A percentile compares a stretch with the other conserved stretches of the same genome.
phyloP scores from a whole-genome alignment of 192 early-diverging fungal genomes.

The Coemansia sp. region DNA sequence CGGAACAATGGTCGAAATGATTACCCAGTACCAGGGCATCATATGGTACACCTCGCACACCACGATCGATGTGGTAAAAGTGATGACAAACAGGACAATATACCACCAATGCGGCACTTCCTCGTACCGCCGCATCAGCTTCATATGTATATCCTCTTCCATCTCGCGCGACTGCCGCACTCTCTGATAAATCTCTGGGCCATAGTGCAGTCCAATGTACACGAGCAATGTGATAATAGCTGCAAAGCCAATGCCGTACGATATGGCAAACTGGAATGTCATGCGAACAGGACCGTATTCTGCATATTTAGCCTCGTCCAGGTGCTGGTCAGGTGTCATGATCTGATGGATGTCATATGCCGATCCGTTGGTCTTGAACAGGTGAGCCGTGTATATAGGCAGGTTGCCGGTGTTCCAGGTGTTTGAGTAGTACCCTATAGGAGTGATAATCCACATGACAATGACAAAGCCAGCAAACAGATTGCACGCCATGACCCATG shows the following conservation, averaged over 20 bases:
- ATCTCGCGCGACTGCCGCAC: constrained; percentile 61
- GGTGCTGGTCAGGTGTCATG: constrained; percentile 58
- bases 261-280: constrained; percentile 69
- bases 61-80: constrained; percentile 37
- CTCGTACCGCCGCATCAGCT: constrained; percentile 70
- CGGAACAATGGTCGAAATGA: constrained; percentile 61
- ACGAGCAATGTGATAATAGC: constrained; percentile 69
- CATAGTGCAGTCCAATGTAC: constrained; percentile 69
- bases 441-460: constrained; percentile 75
- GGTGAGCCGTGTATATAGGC: constrained; percentile 66
- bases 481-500: constrained; percentile 71
- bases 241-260: constrained; percentile 70
- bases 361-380: constrained; percentile 60
- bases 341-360: constrained; percentile 61
- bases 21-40: constrained; percentile 71
- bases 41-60: constrained; percentile 54
- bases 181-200: constrained; percentile 63
- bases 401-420: constrained; percentile 60
- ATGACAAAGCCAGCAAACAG: constrained; percentile 68
- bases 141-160: constrained; percentile 69
- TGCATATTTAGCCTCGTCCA: constrained; percentile 61
- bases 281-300: constrained; percentile 69
- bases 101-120: constrained; percentile 86
- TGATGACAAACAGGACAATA: constrained; percentile 35
- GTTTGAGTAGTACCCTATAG: constrained; percentile 70